A percentile compares a stretch with the other conserved stretches of the same genome.
Evolutionary conservation across 768 basidiomycete species (phyloP).

Genomic region (Trametes cinnabarina): DNA sequence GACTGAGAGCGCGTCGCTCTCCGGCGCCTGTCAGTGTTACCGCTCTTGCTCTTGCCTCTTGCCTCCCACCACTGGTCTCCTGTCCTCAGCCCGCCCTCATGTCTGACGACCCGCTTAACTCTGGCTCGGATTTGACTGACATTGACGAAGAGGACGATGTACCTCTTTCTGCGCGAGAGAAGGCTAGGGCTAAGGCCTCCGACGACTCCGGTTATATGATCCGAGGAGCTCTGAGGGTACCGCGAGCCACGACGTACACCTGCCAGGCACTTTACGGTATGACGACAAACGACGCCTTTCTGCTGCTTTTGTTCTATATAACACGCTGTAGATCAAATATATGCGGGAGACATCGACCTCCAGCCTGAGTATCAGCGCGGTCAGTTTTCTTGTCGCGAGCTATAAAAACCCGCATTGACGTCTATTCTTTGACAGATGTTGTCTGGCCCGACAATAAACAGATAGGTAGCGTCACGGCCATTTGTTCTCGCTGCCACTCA

Average conservation of each 20-base stretch:
- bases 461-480: slow-evolving; percentile 34
- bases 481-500: background rate
- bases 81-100: background rate
- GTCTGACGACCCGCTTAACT: slow-evolving; percentile 7
- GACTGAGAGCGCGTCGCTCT: background rate
- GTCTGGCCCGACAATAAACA: slow-evolving; percentile 81
- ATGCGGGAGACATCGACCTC: slow-evolving; percentile 60
- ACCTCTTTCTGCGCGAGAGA: slow-evolving; percentile 7
- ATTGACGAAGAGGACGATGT: slow-evolving; percentile 25
- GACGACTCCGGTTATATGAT: slow-evolving; percentile 19
- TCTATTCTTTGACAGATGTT: slow-evolving; percentile 47
- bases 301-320: background rate
- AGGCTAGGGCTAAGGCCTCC: slow-evolving; percentile 1
- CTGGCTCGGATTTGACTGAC: slow-evolving; percentile 31
- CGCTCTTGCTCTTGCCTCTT: background rate
- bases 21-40: background rate
- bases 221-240: slow-evolving; percentile 25
- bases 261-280: slow-evolving; percentile 34
- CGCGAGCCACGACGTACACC: slow-evolving; percentile 31
- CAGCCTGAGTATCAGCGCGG: slow-evolving; percentile 82
- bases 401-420: background rate
- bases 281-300: background rate
- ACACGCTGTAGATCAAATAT: slow-evolving; percentile 54
- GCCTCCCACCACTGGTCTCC: background rate
- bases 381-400: slow-evolving; percentile 20